Conservation (phyloP, 2,329 filamentous ascomycete species). For the Nothomitra cinnamomea region DNA sequence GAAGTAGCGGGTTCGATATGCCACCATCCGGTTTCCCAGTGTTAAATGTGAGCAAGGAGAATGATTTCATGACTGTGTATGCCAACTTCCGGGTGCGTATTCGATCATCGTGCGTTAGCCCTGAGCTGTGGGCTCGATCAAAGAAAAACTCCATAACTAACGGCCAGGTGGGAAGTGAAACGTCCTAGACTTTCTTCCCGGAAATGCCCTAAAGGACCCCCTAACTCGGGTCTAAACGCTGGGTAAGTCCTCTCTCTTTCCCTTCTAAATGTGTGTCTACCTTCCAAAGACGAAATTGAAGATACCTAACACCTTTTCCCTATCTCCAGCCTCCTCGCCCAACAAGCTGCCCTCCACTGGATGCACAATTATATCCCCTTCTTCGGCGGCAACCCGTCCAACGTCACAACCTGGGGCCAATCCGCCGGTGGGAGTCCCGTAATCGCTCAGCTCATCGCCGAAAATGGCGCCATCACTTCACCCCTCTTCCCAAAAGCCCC, state of each 20-base stretch:
- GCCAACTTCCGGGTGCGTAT: conserved; percentile 37
- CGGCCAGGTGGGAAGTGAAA: too few relatives aligned
- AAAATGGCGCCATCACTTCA: conserved; percentile 18
- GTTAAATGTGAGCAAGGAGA: conserved; percentile 33
- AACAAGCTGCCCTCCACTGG: conserved; percentile 34
- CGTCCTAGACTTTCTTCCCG: too few relatives aligned
- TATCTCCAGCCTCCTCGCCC: conserved; percentile 17
- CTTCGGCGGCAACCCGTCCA: conserved; percentile 35
- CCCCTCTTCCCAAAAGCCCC: too few relatives aligned
- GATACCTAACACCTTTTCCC: too few relatives aligned
- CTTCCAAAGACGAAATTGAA: too few relatives aligned
- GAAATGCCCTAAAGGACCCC: too few relatives aligned
- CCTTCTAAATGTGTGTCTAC: too few relatives aligned
- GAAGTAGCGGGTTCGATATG: conserved; percentile 35
- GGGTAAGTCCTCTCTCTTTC: too few relatives aligned
- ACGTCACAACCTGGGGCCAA: conserved; percentile 39
- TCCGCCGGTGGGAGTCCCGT: conserved; percentile 37
- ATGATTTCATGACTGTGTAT: conserved; percentile 35
- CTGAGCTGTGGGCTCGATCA: too few relatives aligned
- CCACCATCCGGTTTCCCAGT: conserved; percentile 41
- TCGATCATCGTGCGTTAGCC: too few relatives aligned
- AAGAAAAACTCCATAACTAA: too few relatives aligned
- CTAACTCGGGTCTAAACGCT: too few relatives aligned
- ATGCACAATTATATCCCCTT: conserved; percentile 33
- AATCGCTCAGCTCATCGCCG: conserved; percentile 20